Percentiles rank a stretch among this genome's conserved stretches.
These are phyloP conservation scores for Apiotrichum siamense DNA, from an alignment of 1,284 basidiomycete species.

Conservation along the genomic window DNA sequence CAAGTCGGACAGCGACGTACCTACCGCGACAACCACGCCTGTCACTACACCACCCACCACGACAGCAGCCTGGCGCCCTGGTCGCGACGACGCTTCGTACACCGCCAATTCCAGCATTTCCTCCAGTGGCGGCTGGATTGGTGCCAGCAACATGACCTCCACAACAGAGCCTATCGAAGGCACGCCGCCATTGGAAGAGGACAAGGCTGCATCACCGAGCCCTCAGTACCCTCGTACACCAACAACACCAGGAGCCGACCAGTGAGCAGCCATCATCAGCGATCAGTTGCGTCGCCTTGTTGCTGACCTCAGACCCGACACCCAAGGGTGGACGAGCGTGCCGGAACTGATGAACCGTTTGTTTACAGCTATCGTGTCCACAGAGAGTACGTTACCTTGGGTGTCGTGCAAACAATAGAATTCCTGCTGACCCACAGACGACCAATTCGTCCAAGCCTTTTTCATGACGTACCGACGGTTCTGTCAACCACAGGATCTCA, in stretches of 20 bases:
- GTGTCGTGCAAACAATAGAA: too few species aligned
- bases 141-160: constrained; percentile 5
- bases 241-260: not conserved
- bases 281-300: too few species aligned
- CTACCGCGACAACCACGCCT: not conserved
- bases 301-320: constrained; percentile 1
- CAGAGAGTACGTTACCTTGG: constrained; percentile 29
- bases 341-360: constrained; percentile 35
- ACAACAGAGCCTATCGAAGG: not conserved
- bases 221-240: not conserved
- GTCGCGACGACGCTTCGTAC: constrained; percentile 16
- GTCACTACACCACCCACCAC: constrained; percentile 1
- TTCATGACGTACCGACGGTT: constrained; percentile 46
- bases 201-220: not conserved
- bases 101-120: constrained; percentile 27
- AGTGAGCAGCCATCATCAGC: not conserved
- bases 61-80: not conserved
- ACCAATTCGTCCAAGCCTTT: constrained; percentile 37
- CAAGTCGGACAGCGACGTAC: not conserved
- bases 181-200: constrained; percentile 6
- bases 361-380: constrained; percentile 38
- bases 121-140: constrained; percentile 34
- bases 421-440: constrained; percentile 19
- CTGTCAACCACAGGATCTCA: constrained; percentile 33
- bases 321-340: constrained; percentile 5